phyloP scores from a whole-genome alignment of 345 rosid genomes.

The Pistacia integerrima region DNA sequence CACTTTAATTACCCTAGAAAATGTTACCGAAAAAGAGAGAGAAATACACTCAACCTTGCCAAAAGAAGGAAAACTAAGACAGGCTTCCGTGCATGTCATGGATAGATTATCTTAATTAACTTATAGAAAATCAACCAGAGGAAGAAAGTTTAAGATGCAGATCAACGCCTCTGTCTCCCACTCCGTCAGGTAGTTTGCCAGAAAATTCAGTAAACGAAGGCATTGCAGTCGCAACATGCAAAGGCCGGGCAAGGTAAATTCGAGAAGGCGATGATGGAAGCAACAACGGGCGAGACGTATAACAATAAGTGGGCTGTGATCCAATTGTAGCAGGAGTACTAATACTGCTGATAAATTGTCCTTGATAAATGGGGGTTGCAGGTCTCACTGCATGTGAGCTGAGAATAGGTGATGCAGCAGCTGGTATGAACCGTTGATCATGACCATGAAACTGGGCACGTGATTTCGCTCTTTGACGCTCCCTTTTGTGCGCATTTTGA shows the following conservation, averaged over 20 bases:
- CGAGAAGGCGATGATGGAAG: slow-evolving; percentile 23
- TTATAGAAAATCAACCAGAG: slow-evolving; percentile 22
- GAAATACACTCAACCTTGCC: neutral
- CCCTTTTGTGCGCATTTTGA: slow-evolving; percentile 67
- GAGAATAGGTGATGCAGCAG: slow-evolving; percentile 33
- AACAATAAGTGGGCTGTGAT: slow-evolving; percentile 5
- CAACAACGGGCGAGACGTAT: slow-evolving; percentile 23
- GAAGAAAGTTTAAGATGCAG: slow-evolving; percentile 54
- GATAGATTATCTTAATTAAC: neutral
- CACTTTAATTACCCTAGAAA: neutral
- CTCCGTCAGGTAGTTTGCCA: slow-evolving; percentile 27
- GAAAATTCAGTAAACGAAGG: slow-evolving; percentile 24
- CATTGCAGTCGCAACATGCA: slow-evolving; percentile 21
- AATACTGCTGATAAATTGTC: slow-evolving; percentile 9
- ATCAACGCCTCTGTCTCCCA: slow-evolving; percentile 37
- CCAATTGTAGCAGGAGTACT: slow-evolving; percentile 16
- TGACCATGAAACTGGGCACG: slow-evolving; percentile 35
- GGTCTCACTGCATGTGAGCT: slow-evolving; percentile 35
- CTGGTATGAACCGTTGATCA: slow-evolving; percentile 25
- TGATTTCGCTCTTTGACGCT: slow-evolving; percentile 48
- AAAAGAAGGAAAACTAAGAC: neutral
- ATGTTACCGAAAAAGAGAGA: neutral
- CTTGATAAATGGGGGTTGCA: slow-evolving; percentile 14
- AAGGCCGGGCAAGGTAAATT: slow-evolving; percentile 31
- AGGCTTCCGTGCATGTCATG: neutral